Conservation (phyloP, 2,329 filamentous ascomycete species). For the Biscogniauxia marginata region DNA sequence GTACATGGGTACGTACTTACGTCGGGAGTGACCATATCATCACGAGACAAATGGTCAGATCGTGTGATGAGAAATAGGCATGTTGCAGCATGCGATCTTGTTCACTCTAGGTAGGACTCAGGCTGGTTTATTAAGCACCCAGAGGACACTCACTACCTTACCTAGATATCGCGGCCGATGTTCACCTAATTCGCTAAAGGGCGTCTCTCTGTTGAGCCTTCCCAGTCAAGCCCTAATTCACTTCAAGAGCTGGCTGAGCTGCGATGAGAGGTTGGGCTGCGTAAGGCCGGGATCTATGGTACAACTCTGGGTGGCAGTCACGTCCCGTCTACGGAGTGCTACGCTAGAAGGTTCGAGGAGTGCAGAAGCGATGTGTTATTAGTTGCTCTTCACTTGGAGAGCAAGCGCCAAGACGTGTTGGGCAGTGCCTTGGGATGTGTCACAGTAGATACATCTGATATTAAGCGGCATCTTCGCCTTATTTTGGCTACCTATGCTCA, state of each 20-base stretch:
- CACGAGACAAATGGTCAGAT: background rate
- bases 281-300: background rate
- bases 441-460: background rate
- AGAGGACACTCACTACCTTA: background rate
- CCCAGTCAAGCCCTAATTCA: background rate
- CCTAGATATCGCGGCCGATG: background rate
- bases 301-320: background rate
- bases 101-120: background rate
- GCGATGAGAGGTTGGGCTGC: background rate
- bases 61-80: background rate
- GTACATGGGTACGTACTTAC: background rate
- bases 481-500: background rate
- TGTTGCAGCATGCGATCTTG: background rate
- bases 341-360: background rate
- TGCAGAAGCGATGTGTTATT: background rate
- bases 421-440: background rate
- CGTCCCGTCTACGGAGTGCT: background rate
- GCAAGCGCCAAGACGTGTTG: background rate
- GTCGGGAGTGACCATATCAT: background rate
- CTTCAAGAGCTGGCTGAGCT: background rate
- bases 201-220: background rate
- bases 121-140: no score
- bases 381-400: background rate
- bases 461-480: background rate
- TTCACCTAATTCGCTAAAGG: background rate